Conservation (phyloP, 352 stramenopile species). For the Phytophthora crassamura region DNA sequence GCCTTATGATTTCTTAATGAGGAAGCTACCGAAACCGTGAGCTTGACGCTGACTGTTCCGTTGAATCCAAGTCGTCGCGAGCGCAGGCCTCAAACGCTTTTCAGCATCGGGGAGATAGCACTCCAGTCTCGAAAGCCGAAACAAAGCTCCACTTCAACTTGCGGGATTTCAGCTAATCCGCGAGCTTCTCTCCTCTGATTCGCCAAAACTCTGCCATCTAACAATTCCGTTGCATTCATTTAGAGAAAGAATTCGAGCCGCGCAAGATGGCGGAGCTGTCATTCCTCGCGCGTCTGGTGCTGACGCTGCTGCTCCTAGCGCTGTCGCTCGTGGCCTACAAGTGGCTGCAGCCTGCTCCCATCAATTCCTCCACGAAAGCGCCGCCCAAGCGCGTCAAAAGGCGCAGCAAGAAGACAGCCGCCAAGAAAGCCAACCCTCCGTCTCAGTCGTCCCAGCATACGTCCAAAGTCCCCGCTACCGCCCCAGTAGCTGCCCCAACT, state of each 20-base stretch:
- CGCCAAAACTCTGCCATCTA: neutral
- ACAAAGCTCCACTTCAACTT: constrained; percentile 6
- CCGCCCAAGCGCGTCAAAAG: constrained; percentile 39
- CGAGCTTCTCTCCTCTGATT: neutral
- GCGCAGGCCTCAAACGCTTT: too few species aligned
- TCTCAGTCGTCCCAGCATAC: constrained; percentile 6
- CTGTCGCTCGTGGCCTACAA: constrained; percentile 51
- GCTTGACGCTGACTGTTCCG: too few species aligned
- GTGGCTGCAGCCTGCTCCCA: constrained; percentile 29
- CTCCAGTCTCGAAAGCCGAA: too few species aligned
- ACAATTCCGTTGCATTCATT: constrained; percentile 7
- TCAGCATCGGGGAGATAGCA: too few species aligned
- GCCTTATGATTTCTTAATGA: too few species aligned
- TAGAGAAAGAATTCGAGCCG: constrained; percentile 18
- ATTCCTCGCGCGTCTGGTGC: constrained; percentile 41
- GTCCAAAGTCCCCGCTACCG: constrained; percentile 1
- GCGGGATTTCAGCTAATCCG: constrained; percentile 3
- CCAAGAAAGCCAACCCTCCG: constrained; percentile 38
- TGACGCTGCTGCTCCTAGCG: constrained; percentile 50
- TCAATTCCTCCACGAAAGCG: neutral
- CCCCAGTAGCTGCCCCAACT: neutral
- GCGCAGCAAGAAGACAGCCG: constrained; percentile 53
- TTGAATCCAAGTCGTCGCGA: too few species aligned
- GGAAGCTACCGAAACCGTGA: too few species aligned
- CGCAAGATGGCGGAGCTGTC: constrained; percentile 46